Conservation (phyloP, 805 yeast genomes). For the Ogataea neopini region DNA sequence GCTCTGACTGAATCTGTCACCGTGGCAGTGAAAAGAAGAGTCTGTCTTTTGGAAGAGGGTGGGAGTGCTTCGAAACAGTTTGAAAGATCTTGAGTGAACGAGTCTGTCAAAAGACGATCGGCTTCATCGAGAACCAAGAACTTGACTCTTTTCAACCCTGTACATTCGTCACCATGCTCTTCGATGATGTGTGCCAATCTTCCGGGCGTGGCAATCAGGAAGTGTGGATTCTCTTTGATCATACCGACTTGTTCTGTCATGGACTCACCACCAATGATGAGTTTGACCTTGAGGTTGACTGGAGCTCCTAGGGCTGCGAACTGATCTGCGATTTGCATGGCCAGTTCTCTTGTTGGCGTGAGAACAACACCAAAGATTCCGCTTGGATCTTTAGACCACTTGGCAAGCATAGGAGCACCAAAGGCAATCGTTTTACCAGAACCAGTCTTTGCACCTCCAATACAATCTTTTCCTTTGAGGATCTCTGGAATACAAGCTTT, state of each 20-base stretch:
- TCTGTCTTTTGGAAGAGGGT: conserved; percentile 71
- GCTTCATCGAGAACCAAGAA: conserved; percentile 94
- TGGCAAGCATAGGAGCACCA: conserved; percentile 94
- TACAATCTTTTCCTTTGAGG: conserved; percentile 81
- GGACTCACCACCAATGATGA: conserved; percentile 94
- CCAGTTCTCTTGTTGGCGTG: conserved; percentile 93
- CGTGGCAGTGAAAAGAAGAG: conserved; percentile 91
- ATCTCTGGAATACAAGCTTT: conserved; percentile 85
- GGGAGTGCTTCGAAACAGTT: conserved; percentile 76
- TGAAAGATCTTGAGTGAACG: conserved; percentile 77
- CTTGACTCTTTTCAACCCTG: conserved; percentile 75
- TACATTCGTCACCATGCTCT: conserved; percentile 85
- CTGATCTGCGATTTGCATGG: conserved; percentile 96
- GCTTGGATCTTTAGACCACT: conserved; percentile 93
- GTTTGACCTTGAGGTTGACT: conserved; percentile 79
- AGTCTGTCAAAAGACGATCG: conserved; percentile 81
- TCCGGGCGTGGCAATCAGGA: conserved; percentile 97
- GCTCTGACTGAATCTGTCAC: conserved; percentile 89
- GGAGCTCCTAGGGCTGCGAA: conserved; percentile 88
- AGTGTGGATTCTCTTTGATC: conserved; percentile 83
- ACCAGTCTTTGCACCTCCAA: conserved; percentile 98
- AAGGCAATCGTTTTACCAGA: conserved; percentile 97
- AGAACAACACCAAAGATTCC: conserved; percentile 88
- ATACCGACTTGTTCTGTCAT: conserved; percentile 85
- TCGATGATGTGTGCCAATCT: conserved; percentile 85